Conservation (phyloP, 495 filamentous ascomycete species). For the Xylaria cubensis region DNA sequence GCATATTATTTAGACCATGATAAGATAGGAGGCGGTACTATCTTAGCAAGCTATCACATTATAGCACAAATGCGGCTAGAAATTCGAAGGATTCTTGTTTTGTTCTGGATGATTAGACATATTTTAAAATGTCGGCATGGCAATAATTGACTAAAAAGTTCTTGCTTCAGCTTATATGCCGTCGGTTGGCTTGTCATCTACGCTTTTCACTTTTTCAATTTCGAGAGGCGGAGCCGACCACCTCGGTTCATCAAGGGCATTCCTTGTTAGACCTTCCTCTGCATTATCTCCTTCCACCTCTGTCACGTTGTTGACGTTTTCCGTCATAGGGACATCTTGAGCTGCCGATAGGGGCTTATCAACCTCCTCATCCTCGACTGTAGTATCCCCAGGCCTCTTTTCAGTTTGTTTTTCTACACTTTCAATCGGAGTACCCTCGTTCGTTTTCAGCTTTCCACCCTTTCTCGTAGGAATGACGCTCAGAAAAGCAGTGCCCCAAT, state of each 20-base stretch:
- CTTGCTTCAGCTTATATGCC: neutral
- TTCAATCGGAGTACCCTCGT: slow-evolving; percentile 33
- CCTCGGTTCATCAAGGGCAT: slow-evolving; percentile 27
- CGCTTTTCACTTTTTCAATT: neutral
- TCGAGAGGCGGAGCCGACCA: slow-evolving; percentile 29
- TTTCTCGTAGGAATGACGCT: slow-evolving; percentile 85
- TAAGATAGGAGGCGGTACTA: neutral
- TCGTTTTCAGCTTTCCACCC: slow-evolving; percentile 64
- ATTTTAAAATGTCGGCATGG: neutral
- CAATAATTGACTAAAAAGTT: neutral
- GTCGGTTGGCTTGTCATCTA: slow-evolving; percentile 2
- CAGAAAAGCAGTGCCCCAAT: slow-evolving; percentile 92
- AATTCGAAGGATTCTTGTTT: neutral
- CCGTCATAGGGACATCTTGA: neutral
- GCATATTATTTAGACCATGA: neutral
- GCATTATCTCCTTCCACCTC: slow-evolving; percentile 42
- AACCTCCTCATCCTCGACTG: slow-evolving; percentile 8
- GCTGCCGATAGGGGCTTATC: neutral
- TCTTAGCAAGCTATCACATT: neutral
- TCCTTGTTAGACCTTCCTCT: slow-evolving; percentile 39
- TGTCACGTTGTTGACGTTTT: neutral
- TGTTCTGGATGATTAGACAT: neutral
- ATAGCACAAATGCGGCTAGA: neutral
- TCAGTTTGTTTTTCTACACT: slow-evolving; percentile 35
- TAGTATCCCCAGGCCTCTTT: slow-evolving; percentile 1